These are phyloP conservation scores for Aurantiochytrium sp. DNA, from an alignment of 108 stramenopile species.

Conservation along the genomic window DNA sequence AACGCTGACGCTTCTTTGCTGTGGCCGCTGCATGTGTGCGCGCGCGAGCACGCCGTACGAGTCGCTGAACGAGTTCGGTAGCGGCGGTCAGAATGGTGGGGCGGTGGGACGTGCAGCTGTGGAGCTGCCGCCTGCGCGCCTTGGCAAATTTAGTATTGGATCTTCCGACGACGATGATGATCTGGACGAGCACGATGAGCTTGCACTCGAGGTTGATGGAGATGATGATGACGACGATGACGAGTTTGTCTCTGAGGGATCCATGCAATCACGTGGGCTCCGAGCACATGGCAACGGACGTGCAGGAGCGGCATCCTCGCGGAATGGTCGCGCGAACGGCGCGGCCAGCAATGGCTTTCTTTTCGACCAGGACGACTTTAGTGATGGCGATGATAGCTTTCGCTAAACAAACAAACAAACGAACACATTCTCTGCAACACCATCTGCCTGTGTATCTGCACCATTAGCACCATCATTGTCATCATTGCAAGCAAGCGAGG, in stretches of 20 bases:
- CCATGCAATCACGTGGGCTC: neutral
- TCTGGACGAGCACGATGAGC: neutral
- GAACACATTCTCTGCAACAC: too few species aligned
- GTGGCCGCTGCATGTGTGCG: neutral
- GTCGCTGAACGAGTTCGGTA: neutral
- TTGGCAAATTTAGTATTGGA: neutral
- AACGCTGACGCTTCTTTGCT: neutral
- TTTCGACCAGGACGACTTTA: neutral
- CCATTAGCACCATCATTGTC: too few species aligned
- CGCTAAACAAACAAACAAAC: too few species aligned
- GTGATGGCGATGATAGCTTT: neutral
- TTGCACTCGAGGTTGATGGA: too few species aligned
- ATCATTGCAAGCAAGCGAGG: too few species aligned
- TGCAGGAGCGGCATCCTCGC: too few species aligned
- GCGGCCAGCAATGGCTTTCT: neutral
- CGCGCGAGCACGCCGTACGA: neutral
- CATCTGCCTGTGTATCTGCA: too few species aligned
- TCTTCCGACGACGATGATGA: neutral
- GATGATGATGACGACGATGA: neutral
- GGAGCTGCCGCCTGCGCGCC: neutral
- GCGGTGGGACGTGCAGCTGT: neutral
- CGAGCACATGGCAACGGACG: neutral
- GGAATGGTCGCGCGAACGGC: too few species aligned
- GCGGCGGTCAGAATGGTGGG: neutral
- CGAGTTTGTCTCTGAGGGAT: neutral